Base-by-base conservation (phyloP, 805 yeast species). In the Saturnispora sekii region DNA sequence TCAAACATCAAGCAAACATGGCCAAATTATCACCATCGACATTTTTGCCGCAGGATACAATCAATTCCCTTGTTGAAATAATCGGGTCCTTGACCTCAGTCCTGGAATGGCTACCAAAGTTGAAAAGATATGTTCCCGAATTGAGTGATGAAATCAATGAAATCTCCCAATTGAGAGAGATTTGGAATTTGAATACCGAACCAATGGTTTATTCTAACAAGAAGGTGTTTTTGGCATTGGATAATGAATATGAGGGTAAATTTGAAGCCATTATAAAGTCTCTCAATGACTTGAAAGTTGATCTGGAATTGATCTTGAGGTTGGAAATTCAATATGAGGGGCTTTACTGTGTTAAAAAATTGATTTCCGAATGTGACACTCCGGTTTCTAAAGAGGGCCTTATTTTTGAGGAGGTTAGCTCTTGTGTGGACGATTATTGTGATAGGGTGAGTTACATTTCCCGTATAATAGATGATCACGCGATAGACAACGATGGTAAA, bases 81-180 rank as follows among this genome's bases (percentile, higher is more conserved):
- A 63, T 78, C 15, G 66, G 74, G 11, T 73, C 83, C 4, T 51
- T 81, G 1, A 63, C 68, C 14, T 76, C 87, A 79, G 63, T 79
- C 3, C 59, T 76, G 35, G 53, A 65, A 14, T 80, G 88, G 84
- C 66, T 84, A 37, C 81, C 84, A 0, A 56, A 56, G 5, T 61
- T 79, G 55, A 67, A 74, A 44, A 72, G 74, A 43, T 68, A 66
- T 8, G 58, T 64, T 14, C 51, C 53, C 4, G 42, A 46, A 33
- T 37, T 46, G 5, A 41, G 44, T 37, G 38, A 35, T 11, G 33
- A 47, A 7, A 44, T 53, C 7, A 53, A 46, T 37, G 45, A 53
- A 8, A 12, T 28, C n/a, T 53, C 57, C 26, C 44, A 49, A 11
- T 45, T 62, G 34, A 58, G 55, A 35, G 62, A 61, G 26, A 48